phyloP scores from a whole-genome alignment of 1,284 basidiomycete species.

The Chiua sp. region DNA sequence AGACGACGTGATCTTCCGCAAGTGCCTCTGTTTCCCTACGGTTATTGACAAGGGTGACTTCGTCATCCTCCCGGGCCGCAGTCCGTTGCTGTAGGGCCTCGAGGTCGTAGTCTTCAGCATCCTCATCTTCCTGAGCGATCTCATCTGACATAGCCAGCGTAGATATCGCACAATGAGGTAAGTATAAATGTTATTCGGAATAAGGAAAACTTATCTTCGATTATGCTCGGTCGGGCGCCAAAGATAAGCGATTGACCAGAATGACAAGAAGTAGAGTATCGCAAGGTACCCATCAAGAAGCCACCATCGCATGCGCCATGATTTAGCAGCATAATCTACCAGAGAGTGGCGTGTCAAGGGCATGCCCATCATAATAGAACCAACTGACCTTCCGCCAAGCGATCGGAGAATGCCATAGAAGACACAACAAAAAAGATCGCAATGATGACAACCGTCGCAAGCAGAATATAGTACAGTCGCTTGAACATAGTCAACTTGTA shows the following conservation, averaged over 20 bases:
- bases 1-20: slow-evolving; percentile 81
- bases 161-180: slow-evolving; percentile 41
- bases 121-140: slow-evolving; percentile 87
- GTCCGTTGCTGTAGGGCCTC: slow-evolving; percentile 70
- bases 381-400: slow-evolving; percentile 80
- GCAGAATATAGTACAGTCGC: slow-evolving; percentile 86
- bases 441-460: slow-evolving; percentile 85
- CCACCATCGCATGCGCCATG: slow-evolving; percentile 97
- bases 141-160: slow-evolving; percentile 87
- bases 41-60: slow-evolving; percentile 68
- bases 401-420: slow-evolving; percentile 89
- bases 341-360: slow-evolving; percentile 1
- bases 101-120: slow-evolving; percentile 92
- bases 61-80: slow-evolving; percentile 59
- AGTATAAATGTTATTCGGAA: slow-evolving; percentile 19
- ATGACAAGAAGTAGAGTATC: slow-evolving; percentile 83
- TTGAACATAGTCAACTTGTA: slow-evolving; percentile 91
- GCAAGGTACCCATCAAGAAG: slow-evolving; percentile 96
- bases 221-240: slow-evolving; percentile 97
- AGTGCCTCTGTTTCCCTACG: slow-evolving; percentile 51
- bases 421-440: slow-evolving; percentile 93
- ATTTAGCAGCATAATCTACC: slow-evolving; percentile 88
- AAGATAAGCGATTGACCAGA: slow-evolving; percentile 84
- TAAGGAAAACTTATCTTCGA: slow-evolving; percentile 69
- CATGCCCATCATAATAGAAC: not conserved